Evolutionary conservation across 1,284 basidiomycete genomes (phyloP).

Genomic region (Naganishia cerealis): DNA sequence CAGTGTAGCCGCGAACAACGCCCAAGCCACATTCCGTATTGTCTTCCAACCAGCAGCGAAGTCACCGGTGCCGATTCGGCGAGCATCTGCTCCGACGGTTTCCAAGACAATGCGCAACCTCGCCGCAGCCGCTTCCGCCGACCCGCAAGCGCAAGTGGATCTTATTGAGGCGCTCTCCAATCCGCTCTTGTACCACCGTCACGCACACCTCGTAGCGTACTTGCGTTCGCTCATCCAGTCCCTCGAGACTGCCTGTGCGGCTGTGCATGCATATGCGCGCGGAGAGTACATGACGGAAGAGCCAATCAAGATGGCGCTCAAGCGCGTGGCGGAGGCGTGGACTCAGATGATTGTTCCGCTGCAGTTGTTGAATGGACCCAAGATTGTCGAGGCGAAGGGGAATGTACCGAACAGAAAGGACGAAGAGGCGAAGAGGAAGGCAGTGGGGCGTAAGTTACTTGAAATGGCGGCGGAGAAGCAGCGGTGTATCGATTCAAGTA

Average conservation of each 20-base stretch:
- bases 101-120: neutral
- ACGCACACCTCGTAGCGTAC: constrained; percentile 3
- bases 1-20: neutral
- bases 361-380: constrained; percentile 1
- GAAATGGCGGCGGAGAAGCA: constrained; percentile 7
- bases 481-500: constrained; percentile 8
- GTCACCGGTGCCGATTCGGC: neutral
- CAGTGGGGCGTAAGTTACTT: constrained; percentile 7
- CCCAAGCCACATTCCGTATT: neutral
- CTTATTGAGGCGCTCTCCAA: constrained; percentile 7
- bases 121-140: neutral
- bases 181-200: constrained; percentile 13
- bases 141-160: neutral
- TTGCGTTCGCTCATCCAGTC: constrained; percentile 6
- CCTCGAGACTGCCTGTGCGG: neutral
- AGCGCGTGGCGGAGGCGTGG: constrained; percentile 2
- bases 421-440: neutral
- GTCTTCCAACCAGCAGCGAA: neutral
- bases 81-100: neutral
- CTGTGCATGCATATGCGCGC: constrained; percentile 1
- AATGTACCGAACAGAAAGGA: neutral
- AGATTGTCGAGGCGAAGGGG: neutral
- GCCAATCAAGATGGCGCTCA: constrained; percentile 3
- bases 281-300: constrained; percentile 19
- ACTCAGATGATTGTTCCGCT: constrained; percentile 1